Conservation (phyloP, 768 basidiomycete genomes). For the Kwoniella sp. region DNA sequence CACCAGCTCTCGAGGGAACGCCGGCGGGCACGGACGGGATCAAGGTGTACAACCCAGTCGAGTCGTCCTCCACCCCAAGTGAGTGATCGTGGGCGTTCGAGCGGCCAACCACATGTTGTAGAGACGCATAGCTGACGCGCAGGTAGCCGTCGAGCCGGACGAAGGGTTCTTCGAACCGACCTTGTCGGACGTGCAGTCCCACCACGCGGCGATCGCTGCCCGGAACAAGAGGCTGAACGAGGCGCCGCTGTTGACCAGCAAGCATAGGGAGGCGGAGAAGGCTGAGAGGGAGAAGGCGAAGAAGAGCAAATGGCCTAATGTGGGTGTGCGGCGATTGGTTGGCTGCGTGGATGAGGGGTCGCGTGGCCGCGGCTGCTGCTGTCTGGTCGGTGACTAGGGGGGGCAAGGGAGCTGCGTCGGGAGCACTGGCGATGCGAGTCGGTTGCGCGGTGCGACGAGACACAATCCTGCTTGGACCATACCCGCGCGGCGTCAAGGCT, state of each 20-base stretch:
- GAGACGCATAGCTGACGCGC: neutral
- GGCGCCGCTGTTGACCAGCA: conserved; percentile 38
- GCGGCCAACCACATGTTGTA: neutral
- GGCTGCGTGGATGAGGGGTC: neutral
- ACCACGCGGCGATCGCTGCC: conserved; percentile 37
- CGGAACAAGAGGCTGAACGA: conserved; percentile 43
- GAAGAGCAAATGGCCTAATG: conserved; percentile 45
- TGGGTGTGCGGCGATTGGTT: conserved; percentile 9
- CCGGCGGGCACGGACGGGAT: too few species aligned
- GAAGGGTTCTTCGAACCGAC: conserved; percentile 45
- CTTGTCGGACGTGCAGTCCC: conserved; percentile 37
- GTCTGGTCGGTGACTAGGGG: too few species aligned
- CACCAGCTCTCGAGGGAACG: too few species aligned
- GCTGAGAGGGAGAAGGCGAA: conserved; percentile 33
- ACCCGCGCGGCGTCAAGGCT: too few species aligned
- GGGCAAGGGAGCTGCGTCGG: too few species aligned
- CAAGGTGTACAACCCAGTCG: conserved; percentile 15
- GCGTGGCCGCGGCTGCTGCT: neutral
- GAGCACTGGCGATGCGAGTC: too few species aligned
- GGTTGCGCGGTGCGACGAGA: too few species aligned
- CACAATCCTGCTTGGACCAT: too few species aligned
- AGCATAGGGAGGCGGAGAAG: conserved; percentile 42
- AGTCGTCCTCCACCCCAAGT: neutral
- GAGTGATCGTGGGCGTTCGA: neutral
- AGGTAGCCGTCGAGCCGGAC: conserved; percentile 25